Evolutionary conservation across 805 yeast species (phyloP), one percentile per base, ranked within the genome.

Genomic region (Myxozyma udenii): DNA sequence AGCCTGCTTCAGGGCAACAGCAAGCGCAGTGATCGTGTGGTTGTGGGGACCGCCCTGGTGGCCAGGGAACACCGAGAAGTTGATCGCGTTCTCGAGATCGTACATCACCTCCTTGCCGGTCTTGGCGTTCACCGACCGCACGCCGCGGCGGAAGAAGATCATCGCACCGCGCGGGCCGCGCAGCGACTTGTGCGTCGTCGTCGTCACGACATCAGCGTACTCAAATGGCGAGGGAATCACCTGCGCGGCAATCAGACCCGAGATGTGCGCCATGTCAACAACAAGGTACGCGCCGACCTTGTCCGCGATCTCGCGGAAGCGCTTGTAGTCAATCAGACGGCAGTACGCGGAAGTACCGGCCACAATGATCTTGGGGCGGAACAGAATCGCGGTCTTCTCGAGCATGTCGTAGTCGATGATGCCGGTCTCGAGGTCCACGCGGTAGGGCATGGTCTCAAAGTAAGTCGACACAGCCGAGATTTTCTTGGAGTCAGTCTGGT

Each of bases 31-130:
- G 69, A 93, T 93, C 62, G 98, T 93, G 76, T 93, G 98, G 79
- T 93, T 93, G 76, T 93, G 98, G 65, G 98, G 98, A 70, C 98
- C 98, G 78, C 98, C 98, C 78, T 93, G 98, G 74, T 93, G 98
- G 62, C 96, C 98, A 66, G 98, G 98, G 91, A 93, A 93, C 49
- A 93, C 98, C 7, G 97, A 89, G 73, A 93, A 93, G 79, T 93
- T 93, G 74, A 93, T 90, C 70, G 87, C 87, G 72, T 81, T 84
- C 74, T 93, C 98, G 71, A 93, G 81, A 65, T 93, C 97, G 73
- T 90, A 93, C 53, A 77, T 74, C 53, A 88, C 76, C 74, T 89
- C 96, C 75, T 88, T 87, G 66, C 98, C 98, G 65, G 88, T 86
- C 78, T 90, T 89, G 68, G 86, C 76, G 71, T 82, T 85, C 61